A percentile compares a stretch with the other conserved stretches of the same genome.
Conservation (phyloP, 2,329 filamentous ascomycete genomes). For the Ophiobolus disseminans region DNA sequence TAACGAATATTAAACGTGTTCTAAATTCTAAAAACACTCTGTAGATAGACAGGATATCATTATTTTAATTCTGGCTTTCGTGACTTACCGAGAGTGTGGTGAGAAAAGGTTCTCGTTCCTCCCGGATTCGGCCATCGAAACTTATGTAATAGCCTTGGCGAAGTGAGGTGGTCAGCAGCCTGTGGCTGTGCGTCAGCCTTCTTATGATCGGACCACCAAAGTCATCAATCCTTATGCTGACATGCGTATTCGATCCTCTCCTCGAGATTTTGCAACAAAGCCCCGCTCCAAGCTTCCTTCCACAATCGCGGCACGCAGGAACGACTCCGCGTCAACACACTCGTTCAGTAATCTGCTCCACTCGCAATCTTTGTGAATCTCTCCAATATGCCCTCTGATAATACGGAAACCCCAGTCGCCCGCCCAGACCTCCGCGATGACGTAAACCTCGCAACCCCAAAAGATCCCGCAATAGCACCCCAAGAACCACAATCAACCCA, state of each 20-base stretch:
- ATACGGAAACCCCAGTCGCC: constrained; percentile 16
- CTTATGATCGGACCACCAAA: constrained; percentile 14
- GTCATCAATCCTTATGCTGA: constrained; percentile 15
- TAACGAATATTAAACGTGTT: too few relatives aligned
- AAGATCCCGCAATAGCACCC: constrained; percentile 19
- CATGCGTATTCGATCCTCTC: constrained; percentile 10
- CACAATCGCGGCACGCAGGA: constrained; percentile 12
- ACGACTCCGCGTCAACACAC: constrained; percentile 15
- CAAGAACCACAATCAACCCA: constrained; percentile 16
- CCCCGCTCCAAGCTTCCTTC: constrained; percentile 17
- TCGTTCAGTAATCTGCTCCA: constrained; percentile 17
- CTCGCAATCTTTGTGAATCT: constrained; percentile 11
- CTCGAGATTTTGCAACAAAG: constrained; percentile 13
- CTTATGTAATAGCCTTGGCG: constrained; percentile 14
- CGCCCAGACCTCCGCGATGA: constrained; percentile 16
- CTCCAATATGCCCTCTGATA: constrained; percentile 16
- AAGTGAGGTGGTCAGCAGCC: constrained; percentile 18
- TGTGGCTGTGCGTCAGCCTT: constrained; percentile 18
- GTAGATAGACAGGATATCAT: too few relatives aligned
- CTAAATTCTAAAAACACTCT: too few relatives aligned
- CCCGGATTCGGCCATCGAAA: too few relatives aligned
- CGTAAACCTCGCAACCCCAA: constrained; percentile 16
- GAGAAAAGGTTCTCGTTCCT: too few relatives aligned
- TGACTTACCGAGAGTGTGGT: too few relatives aligned
- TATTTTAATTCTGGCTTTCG: too few relatives aligned